These are phyloP conservation scores for Juncus inflexus DNA, from an alignment of 176 grass and related monocot species.

Conservation along the genomic window DNA sequence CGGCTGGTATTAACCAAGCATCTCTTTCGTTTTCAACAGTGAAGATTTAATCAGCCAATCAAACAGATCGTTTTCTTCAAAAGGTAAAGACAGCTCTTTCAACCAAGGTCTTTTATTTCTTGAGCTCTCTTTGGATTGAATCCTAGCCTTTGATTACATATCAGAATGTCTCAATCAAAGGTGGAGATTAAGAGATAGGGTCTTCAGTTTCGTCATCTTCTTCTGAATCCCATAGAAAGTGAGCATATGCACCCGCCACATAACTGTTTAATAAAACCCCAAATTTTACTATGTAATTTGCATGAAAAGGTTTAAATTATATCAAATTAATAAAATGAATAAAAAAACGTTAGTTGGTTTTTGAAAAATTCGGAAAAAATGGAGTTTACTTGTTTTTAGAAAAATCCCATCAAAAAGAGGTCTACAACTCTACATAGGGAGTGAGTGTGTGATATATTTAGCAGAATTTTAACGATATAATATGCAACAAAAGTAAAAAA, in stretches of 20 bases:
- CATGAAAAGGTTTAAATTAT: not conserved
- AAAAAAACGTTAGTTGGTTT: not conserved
- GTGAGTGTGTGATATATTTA: not conserved
- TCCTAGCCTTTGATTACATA: no score
- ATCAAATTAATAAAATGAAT: not conserved
- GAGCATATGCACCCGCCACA: constrained; percentile 34
- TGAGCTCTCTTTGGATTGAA: no score
- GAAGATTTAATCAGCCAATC: no score
- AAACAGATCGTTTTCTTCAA: no score
- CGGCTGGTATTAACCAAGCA: no score
- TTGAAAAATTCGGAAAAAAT: not conserved
- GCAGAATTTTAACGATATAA: not conserved
- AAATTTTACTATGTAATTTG: not conserved
- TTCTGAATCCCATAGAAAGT: constrained; percentile 35
- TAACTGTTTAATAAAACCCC: constrained; percentile 20
- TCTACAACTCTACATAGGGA: no score
- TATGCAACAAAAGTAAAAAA: not conserved
- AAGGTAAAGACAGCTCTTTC: no score
- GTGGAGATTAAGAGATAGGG: not conserved
- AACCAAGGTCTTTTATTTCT: no score
- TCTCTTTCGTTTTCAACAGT: no score
- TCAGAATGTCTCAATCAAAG: not conserved
- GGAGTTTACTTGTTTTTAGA: not conserved
- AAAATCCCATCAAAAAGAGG: not conserved
- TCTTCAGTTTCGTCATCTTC: constrained; percentile 20